Base-by-base conservation (phyloP, 2,329 filamentous ascomycete genomes). In the Penicillium aurantiogriseum region DNA sequence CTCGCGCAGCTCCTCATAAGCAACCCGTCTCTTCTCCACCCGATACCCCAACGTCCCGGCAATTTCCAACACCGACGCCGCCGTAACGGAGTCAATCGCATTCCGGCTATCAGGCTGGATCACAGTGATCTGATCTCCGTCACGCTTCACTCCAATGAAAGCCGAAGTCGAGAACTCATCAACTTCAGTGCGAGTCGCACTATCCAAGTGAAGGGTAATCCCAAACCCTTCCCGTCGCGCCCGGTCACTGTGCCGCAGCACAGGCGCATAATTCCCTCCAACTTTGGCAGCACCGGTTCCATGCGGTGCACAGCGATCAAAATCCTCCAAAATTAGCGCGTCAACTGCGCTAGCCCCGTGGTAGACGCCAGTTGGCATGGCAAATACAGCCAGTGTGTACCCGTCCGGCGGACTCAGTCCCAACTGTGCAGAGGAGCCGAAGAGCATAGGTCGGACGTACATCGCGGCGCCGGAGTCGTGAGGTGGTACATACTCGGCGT, bases 101-200 rank as follows among this genome's bases (percentile, higher is more conserved):
- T 88, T 92, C 69, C 86, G 88, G 69, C 89, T 93, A 74, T 95
- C 89, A 0, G 93, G 92, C n/a, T 94, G 87, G 5, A 94, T 87
- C 3, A 97, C 79, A 8, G 89, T 93, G 11, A 89, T 80, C 31
- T 83, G 76, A 5, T 62, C 81, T 4, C 81, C 84, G 43, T 86
- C 79, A 54, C 82, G 82, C 64, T 83, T 81, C 6, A 90, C 88
- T 4, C 92, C 94, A 63, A 97, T 89, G 74, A 99, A 97, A 0
- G 91, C 93, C 62, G 88, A 92, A 0, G 94, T 97, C 65, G 89
- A 94, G 73, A 97, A 99, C 81, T 99, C 93, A 70, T 99, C 93
- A 61, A 99, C 85, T 73, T 95, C 91, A 58, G 85, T 88, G 66
- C 92, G 85, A 10, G 85, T 90, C 69, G 87, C 87, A 73, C 90